Base-by-base conservation (phyloP, 768 basidiomycete genomes). In the Pleurotus tuoliensis region DNA sequence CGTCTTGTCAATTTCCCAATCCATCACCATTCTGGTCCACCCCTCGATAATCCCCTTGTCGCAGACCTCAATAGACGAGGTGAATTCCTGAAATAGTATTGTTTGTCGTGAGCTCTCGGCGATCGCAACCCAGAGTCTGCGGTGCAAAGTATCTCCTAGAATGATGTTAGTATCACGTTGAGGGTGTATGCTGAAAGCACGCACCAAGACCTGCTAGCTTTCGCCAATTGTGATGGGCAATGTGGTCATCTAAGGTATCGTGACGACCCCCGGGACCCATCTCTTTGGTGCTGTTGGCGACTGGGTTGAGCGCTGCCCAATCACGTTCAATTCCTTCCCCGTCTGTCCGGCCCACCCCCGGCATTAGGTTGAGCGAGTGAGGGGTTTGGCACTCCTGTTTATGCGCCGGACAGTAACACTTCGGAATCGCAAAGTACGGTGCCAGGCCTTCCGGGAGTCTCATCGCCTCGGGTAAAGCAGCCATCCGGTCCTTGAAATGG, bases 171-270 rank as follows among this genome's bases (percentile, higher is more conserved):
- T 13, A 13, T 24, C n/a, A 24, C 18, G 1, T 41, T 18, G 13
- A 24, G 5, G 25, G 22, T 12, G 12, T 20, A 13, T 16, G 12
- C 11, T 18, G 20, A 12, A 13, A 34, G 15, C 38, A 67, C 58
- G 1, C 50, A 74, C 73, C 66, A 0, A 74, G 20, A 0, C 24
- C 44, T 7, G 59, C 47, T 0, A 63, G 5, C 18, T 75, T 76
- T 6, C 61, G 59, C 64, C 65, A 70, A 41, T 76, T 69, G 18
- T 52, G 54, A 40, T 66, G 63, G 0, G 61, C 63, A 4, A 68
- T 63, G n/a, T 63, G 59, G 44, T 75, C 71, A 41, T 76, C 69
- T 3, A 76, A 25, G 0, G 67, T 66, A 30, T 72, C 70, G 0
- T 59, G 41, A 0, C 63, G 55, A 4, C 63, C 43, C 27, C 15